Conservation (phyloP, 2,329 filamentous ascomycete genomes). For the Pestalotiopsis sp. region DNA sequence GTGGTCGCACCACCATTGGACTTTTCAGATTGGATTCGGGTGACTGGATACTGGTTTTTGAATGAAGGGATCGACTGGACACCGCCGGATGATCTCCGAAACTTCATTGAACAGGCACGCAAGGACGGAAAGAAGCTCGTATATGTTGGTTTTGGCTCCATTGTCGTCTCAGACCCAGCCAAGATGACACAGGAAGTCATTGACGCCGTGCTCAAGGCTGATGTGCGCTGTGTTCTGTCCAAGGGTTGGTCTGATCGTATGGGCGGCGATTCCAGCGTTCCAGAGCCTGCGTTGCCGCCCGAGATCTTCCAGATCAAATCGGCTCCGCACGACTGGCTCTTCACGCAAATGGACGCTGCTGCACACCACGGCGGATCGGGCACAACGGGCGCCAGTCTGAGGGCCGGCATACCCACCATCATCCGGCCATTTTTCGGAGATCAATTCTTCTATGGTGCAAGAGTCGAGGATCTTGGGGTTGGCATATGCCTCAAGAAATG, state of each 20-base stretch:
- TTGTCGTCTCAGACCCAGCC: conserved; percentile 86
- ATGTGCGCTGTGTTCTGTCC: conserved; percentile 90
- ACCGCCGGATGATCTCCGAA: conserved; percentile 73
- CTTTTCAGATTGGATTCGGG: conserved; percentile 95
- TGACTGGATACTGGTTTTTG: conserved; percentile 98
- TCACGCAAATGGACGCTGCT: conserved; percentile 88
- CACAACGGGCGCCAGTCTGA: conserved; percentile 89
- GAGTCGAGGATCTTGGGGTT: conserved; percentile 91
- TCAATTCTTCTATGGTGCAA: conserved; percentile 90
- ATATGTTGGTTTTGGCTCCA: conserved; percentile 96
- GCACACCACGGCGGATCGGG: conserved; percentile 94
- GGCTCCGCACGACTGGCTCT: conserved; percentile 96
- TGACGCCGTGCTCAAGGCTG: conserved; percentile 85
- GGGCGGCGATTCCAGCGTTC: conserved; percentile 39
- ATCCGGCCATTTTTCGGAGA: conserved; percentile 98
- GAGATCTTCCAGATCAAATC: conserved; percentile 88
- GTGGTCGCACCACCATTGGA: conserved; percentile 95
- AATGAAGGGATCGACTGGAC: conserved; percentile 72
- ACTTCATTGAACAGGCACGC: conserved; percentile 83
- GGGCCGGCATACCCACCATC: conserved; percentile 90
- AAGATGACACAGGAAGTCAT: conserved; percentile 92
- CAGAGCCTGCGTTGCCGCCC: conserved; percentile 70
- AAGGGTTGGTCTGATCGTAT: conserved; percentile 94
- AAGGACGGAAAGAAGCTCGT: conserved; percentile 87
- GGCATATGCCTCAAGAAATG: conserved; percentile 88